Conservation (phyloP, 257 asterid genomes). For the Salvia rosmarinus region DNA sequence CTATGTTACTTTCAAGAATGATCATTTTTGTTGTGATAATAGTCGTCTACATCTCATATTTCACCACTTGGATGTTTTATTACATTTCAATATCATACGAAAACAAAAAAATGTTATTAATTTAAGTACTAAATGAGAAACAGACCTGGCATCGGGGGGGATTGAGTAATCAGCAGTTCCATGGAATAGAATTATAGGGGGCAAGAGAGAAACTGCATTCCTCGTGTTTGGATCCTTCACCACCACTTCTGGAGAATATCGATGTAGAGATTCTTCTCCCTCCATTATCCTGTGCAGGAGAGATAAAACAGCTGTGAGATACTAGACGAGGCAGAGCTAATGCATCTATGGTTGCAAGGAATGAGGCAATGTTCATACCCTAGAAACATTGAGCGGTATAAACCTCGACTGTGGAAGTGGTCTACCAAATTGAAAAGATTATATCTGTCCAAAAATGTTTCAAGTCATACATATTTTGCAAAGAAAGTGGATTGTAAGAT, state of each 20-base stretch:
- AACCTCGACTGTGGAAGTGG: slow-evolving; percentile 76
- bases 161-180: slow-evolving; percentile 92
- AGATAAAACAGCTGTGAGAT: slow-evolving; percentile 19
- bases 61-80: neutral
- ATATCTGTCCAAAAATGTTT: slow-evolving; percentile 59
- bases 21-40: neutral
- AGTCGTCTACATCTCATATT: neutral
- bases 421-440: slow-evolving; percentile 72
- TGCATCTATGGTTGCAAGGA: neutral
- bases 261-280: slow-evolving; percentile 78
- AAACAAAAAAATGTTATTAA: neutral
- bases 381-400: slow-evolving; percentile 70
- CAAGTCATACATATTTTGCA: neutral
- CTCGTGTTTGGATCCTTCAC: slow-evolving; percentile 57
- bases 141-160: slow-evolving; percentile 81
- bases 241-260: slow-evolving; percentile 78
- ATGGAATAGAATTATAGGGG: slow-evolving; percentile 80
- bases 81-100: neutral
- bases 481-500: neutral
- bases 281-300: slow-evolving; percentile 77
- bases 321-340: slow-evolving; percentile 11
- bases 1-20: neutral
- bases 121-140: slow-evolving; percentile 19
- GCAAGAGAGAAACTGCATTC: slow-evolving; percentile 69
- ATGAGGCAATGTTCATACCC: slow-evolving; percentile 51